These are phyloP conservation scores for Rubia peregrina DNA, from an alignment of 305 asterid species.

Conservation along the genomic window DNA sequence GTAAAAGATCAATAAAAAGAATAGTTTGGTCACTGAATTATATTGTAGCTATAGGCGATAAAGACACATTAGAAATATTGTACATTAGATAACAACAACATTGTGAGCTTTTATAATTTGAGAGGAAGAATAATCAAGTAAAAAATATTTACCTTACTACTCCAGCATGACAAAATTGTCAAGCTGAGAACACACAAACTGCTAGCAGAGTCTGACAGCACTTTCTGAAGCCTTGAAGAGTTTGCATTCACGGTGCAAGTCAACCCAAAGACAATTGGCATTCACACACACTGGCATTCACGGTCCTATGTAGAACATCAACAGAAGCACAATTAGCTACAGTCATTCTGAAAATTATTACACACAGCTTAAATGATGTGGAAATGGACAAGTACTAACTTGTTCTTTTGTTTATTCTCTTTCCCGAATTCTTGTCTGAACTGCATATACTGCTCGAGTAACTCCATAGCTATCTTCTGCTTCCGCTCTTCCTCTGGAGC, in stretches of 20 bases:
- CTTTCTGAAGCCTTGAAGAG: not conserved
- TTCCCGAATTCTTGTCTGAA: constrained; percentile 60
- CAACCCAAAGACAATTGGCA: not conserved
- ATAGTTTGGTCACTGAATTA: not conserved
- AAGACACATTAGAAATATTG: not conserved
- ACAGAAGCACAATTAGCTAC: not conserved
- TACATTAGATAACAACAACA: not conserved
- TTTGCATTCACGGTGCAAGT: not conserved
- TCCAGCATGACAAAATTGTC: not conserved
- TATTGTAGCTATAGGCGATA: not conserved
- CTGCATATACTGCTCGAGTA: constrained; percentile 80
- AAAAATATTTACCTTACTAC: not conserved
- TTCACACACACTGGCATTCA: too few species aligned
- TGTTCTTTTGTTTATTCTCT: constrained; percentile 39
- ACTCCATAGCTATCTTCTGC: constrained; percentile 74
- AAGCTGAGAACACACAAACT: not conserved
- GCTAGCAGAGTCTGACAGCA: not conserved
- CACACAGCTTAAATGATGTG: not conserved
- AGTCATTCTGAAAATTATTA: not conserved
- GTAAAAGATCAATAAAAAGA: not conserved
- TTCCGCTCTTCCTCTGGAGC: constrained; percentile 83
- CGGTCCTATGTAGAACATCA: constrained; percentile 28
- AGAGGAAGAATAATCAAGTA: not conserved
- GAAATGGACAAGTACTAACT: constrained; percentile 30
- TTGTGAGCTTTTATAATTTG: not conserved